phyloP scores from a whole-genome alignment of 495 filamentous ascomycete species.

The Antarctomyces pellizariae region DNA sequence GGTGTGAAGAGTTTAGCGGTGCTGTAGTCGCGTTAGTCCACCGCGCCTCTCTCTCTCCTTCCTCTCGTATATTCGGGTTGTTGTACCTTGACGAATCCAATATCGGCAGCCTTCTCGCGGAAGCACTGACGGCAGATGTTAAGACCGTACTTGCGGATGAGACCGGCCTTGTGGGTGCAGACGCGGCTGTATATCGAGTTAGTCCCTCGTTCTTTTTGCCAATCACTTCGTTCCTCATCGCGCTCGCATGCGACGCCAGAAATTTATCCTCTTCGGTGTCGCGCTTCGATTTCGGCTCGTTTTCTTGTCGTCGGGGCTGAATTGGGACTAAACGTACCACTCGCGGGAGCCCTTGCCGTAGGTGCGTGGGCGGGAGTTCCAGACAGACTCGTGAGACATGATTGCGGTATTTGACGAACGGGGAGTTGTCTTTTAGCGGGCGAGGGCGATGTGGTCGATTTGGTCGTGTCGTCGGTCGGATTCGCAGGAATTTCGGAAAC shows the following conservation, averaged over 20 bases:
- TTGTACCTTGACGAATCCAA: slow-evolving; percentile 92
- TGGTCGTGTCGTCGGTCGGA: no score
- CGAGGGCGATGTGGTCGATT: no score
- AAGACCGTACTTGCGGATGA: slow-evolving; percentile 97
- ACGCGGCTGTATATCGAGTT: slow-evolving; percentile 44
- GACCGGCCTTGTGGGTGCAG: slow-evolving; percentile 83
- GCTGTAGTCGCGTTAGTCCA: slow-evolving; percentile 16
- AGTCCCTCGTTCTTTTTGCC: slow-evolving; percentile 7
- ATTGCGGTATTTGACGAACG: slow-evolving; percentile 24
- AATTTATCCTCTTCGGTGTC: no score
- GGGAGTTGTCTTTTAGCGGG: no score
- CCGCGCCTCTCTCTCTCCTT: slow-evolving; percentile 7
- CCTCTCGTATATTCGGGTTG: slow-evolving; percentile 1
- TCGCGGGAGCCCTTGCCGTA: slow-evolving; percentile 86
- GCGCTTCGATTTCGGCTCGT: no score
- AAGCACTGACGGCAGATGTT: slow-evolving; percentile 99
- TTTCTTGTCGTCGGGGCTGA: no score
- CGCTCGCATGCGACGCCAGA: not conserved
- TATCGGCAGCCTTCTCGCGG: slow-evolving; percentile 85
- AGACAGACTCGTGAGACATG: slow-evolving; percentile 99
- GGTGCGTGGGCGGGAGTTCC: slow-evolving; percentile 90
- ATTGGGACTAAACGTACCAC: slow-evolving; percentile 68
- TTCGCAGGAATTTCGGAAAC: no score
- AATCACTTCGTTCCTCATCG: slow-evolving; percentile 1
- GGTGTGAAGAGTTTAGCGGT: slow-evolving; percentile 25